Base-by-base conservation (phyloP, 352 stramenopile species). In the Plasmopara viticola region DNA sequence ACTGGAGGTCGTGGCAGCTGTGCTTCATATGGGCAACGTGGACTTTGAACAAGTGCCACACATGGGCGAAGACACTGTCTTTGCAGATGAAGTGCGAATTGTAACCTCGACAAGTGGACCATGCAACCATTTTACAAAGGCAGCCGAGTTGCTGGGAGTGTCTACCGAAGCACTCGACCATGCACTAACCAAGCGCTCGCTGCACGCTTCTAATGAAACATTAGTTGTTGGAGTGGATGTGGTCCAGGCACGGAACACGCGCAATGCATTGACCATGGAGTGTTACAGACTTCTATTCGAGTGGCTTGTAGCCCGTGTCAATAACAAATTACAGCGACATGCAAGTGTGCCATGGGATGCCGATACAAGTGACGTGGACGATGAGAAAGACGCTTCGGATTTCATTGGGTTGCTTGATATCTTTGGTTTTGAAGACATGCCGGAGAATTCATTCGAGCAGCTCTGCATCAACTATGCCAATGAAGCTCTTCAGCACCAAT, bases 271-370 rank as follows among this genome's bases (percentile, higher is more conserved):
- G 9, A 78, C 86, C 9, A 98, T 97, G 83, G 87, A 93, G 62
- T 80, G 93, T 45, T 98, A 98, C 62, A 73, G 86, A 9, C 62
- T 91, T 44, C 64, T 97, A 5, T 98, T 98, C 55, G 78, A 96
- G 38, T 98, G 93, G 92, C 80, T 98, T 40, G 94, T 99, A 31
- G 70, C 72, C 6, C 73, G 75, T 9, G 84, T 97, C 53, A 98
- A 98, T 68, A 68, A 75, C 45, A 84, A 86, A 58, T 92, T 96
- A n/a, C 68, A 66, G 20, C 49, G 51, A 15, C 60, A 67, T 14
- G 41, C 43, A 28, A 35, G 15, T 29, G 18, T n/a, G 12, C 20
- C 48, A 33, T 60, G 42, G 46, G 47, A 62, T 41, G 44, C 9
- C 15, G 52, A 64, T 34, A 44, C 64, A 37, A 42, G 49, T 45